Base-by-base conservation (phyloP, 306 rosid genomes). In the Lathyrus sativus region DNA sequence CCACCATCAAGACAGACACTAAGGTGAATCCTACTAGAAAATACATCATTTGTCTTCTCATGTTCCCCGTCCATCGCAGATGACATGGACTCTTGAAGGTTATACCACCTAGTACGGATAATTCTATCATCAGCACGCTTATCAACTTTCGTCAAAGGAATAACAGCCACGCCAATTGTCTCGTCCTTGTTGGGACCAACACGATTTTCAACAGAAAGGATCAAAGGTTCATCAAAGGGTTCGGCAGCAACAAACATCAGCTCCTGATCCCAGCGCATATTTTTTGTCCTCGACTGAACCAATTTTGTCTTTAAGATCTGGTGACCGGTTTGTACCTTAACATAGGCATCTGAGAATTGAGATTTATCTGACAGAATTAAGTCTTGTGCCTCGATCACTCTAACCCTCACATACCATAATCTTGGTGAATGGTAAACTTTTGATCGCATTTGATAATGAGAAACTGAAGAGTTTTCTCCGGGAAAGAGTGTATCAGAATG, bases 401-500 rank as follows among this genome's bases (percentile, higher is more conserved):
- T 83, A 65, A 93, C 86, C 42, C 97, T 81, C 1, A 93, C 85
- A 59, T 93, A 93, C 97, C 97, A 93, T 51, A 93, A 76, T 33
- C 96, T 85, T 2, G 98, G 98, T 6, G 98, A 88, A 56, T 86
- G 96, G 82, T 93, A 93, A 65, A 93, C 93, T 84, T 93, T 88
- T 9, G 98, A 90, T 31, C 97, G 91, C 33, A 61, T 67, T 63
- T 88, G 86, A 22, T 85, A 66, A 72, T 73, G 71, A 24, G 79
- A 53, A 63, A 69, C 19, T 0, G 89, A 81, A 72, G 89, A 67
- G 60, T 22, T 81, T 24, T 77, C 91, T 12, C 64, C 68, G 4
- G 83, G 59, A 62, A 87, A 80, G 71, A 86, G 73, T 26, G 96
- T 83, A 82, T 93, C 98, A 14, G 98, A 53, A 82, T 88, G 97